Evolutionary conservation across 2,329 filamentous ascomycete species (phyloP).

Genomic region (Ceratocystis variospora): DNA sequence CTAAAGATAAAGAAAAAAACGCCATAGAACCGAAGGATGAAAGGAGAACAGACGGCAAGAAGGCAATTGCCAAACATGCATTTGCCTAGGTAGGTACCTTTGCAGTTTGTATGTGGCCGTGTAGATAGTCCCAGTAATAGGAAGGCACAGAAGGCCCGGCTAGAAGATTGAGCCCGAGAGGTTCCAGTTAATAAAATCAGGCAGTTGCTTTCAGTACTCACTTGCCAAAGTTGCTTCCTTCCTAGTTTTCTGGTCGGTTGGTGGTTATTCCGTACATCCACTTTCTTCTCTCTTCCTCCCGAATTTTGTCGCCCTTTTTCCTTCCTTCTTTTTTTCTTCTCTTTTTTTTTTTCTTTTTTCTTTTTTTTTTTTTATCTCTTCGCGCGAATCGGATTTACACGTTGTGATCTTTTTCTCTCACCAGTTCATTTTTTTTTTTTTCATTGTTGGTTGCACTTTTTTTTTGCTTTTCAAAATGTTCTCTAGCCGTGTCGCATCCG

Average conservation of each 20-base stretch:
- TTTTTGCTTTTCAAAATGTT: slow-evolving; percentile 19
- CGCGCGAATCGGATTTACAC: slow-evolving; percentile 20
- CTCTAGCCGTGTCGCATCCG: slow-evolving; percentile 18
- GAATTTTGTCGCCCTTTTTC: slow-evolving; percentile 17
- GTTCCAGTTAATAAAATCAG: background rate
- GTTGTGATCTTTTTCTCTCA: slow-evolving; percentile 8
- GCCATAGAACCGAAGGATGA: slow-evolving; percentile 19
- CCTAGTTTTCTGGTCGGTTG: slow-evolving; percentile 2
- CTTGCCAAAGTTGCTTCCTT: slow-evolving; percentile 4
- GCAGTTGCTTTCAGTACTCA: slow-evolving; percentile 1
- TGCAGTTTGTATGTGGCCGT: background rate
- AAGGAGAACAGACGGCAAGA: slow-evolving; percentile 10
- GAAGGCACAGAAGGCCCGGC: background rate
- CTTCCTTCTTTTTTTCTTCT: slow-evolving; percentile 6
- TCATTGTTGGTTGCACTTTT: slow-evolving; percentile 19
- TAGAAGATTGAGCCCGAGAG: background rate
- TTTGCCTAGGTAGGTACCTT: background rate
- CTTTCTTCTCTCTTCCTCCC: slow-evolving; percentile 19
- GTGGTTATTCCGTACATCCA: slow-evolving; percentile 9
- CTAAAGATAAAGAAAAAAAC: slow-evolving; percentile 1
- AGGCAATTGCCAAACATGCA: background rate
- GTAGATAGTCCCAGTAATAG: background rate
- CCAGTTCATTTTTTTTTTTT: slow-evolving; percentile 7
- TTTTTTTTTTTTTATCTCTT: background rate
- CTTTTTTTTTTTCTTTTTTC: slow-evolving; percentile 11